Conservation (phyloP, 202 grass and related monocot species). For the Brachypodium distachyon region DNA sequence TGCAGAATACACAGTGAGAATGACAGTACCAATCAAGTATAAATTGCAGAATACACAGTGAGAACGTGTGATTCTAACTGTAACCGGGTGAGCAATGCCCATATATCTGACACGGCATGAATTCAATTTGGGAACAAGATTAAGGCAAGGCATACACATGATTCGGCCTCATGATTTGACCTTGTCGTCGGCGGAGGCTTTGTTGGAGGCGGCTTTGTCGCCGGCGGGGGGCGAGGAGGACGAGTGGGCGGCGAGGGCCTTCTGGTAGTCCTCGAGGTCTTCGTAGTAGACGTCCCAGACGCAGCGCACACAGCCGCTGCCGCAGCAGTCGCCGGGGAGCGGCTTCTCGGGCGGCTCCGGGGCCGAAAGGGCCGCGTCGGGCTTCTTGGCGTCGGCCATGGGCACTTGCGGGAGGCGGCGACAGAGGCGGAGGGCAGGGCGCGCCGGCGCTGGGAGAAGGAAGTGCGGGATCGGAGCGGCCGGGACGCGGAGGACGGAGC, state of each 20-base stretch:
- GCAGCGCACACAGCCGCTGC: conserved; percentile 89
- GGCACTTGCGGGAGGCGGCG: not conserved
- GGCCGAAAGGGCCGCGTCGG: not conserved
- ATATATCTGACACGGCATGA: not conserved
- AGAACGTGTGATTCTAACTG: not conserved
- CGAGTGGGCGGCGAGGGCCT: conserved; percentile 41
- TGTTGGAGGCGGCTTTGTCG: conserved; percentile 12
- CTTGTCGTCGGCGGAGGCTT: not conserved
- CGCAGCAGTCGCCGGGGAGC: conserved; percentile 92
- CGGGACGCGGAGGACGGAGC: conserved; percentile 31
- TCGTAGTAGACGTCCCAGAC: conserved; percentile 94
- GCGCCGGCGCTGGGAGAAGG: conserved; percentile 14
- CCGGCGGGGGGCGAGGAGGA: not conserved
- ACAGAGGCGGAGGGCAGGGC: conserved; percentile 5
- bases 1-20: conserved; percentile 4
- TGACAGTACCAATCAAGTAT: not conserved
- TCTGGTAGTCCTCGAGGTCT: conserved; percentile 70
- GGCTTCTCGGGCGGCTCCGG: conserved; percentile 83
- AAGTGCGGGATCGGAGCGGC: conserved; percentile 16
- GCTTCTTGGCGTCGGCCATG: conserved; percentile 25
- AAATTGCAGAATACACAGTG: not conserved
- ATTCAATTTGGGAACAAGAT: not conserved
- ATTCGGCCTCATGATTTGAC: conserved; percentile 15
- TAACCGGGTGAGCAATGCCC: not conserved
- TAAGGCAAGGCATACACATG: not conserved